phyloP scores from a whole-genome alignment of 805 yeast species.

The Wickerhamomyces bovis region DNA sequence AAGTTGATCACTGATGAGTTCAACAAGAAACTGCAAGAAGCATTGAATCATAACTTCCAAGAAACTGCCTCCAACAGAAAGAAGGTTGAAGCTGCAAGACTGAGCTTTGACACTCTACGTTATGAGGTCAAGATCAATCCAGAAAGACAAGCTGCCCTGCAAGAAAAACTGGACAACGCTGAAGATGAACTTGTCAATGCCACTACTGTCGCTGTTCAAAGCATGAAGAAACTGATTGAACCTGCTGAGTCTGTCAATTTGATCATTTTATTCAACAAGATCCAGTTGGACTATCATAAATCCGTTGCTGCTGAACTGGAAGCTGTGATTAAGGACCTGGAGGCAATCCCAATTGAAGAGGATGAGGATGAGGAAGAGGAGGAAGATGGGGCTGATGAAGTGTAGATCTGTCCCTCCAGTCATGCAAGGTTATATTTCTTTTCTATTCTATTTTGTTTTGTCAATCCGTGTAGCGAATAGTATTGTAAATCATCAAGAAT shows the following conservation, averaged over 20 bases:
- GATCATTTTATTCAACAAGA: slow-evolving; percentile 59
- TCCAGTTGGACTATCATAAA: slow-evolving; percentile 61
- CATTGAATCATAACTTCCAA: slow-evolving; percentile 53
- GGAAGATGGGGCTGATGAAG: slow-evolving; percentile 16
- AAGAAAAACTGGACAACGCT: slow-evolving; percentile 31
- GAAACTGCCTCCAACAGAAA: slow-evolving; percentile 56
- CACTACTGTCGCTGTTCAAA: slow-evolving; percentile 71
- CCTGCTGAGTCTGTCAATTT: slow-evolving; percentile 61
- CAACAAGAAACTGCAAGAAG: slow-evolving; percentile 46
- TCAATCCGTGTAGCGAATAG: too few species aligned
- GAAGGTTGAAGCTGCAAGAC: slow-evolving; percentile 63
- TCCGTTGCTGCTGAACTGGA: slow-evolving; percentile 45
- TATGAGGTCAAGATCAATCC: slow-evolving; percentile 39
- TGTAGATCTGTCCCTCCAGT: too few species aligned
- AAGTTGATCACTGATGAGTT: slow-evolving; percentile 51
- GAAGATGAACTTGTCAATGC: slow-evolving; percentile 81
- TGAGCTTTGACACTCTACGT: slow-evolving; percentile 64
- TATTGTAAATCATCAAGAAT: too few species aligned
- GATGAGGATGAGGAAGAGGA: slow-evolving; percentile 32
- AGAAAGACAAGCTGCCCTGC: slow-evolving; percentile 14
- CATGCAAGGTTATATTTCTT: too few species aligned
- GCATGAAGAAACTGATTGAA: slow-evolving; percentile 65
- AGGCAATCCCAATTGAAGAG: slow-evolving; percentile 38
- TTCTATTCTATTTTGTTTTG: too few species aligned
- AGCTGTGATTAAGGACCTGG: slow-evolving; percentile 38